These are phyloP conservation scores for Nyssa sinensis DNA, from an alignment of 148 eudicot genomes.

Conservation along the genomic window DNA sequence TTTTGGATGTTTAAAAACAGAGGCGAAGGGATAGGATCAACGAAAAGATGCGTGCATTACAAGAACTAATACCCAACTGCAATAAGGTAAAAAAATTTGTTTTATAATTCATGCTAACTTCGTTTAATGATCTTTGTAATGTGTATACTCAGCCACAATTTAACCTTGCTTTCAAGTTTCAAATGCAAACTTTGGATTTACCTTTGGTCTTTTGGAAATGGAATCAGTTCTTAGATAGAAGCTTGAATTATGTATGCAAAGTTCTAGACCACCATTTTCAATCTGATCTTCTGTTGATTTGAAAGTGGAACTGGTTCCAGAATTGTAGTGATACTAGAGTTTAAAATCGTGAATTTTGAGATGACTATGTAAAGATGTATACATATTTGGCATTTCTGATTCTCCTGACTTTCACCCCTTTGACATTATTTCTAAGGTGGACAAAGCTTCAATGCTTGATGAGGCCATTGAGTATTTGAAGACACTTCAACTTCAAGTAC, in stretches of 20 bases:
- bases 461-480: slow-evolving; percentile 94
- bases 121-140: neutral
- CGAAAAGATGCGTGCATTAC: slow-evolving; percentile 97
- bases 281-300: neutral
- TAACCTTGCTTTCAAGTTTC: neutral
- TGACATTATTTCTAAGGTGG: slow-evolving; percentile 47
- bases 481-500: slow-evolving; percentile 90
- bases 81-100: slow-evolving; percentile 56
- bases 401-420: slow-evolving; percentile 12
- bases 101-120: neutral
- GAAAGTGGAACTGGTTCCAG: neutral
- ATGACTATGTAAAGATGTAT: neutral
- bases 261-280: neutral
- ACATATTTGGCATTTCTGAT: neutral
- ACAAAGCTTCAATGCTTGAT: slow-evolving; percentile 97
- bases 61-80: slow-evolving; percentile 98
- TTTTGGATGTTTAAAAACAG: slow-evolving; percentile 43
- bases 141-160: neutral
- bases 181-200: neutral
- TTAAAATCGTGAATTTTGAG: neutral
- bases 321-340: neutral
- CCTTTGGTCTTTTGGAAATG: neutral
- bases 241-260: neutral
- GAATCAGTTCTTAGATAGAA: neutral
- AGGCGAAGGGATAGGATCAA: slow-evolving; percentile 94